Conservation (phyloP, 1,284 basidiomycete genomes). For the Anthracocystis walkeri region DNA sequence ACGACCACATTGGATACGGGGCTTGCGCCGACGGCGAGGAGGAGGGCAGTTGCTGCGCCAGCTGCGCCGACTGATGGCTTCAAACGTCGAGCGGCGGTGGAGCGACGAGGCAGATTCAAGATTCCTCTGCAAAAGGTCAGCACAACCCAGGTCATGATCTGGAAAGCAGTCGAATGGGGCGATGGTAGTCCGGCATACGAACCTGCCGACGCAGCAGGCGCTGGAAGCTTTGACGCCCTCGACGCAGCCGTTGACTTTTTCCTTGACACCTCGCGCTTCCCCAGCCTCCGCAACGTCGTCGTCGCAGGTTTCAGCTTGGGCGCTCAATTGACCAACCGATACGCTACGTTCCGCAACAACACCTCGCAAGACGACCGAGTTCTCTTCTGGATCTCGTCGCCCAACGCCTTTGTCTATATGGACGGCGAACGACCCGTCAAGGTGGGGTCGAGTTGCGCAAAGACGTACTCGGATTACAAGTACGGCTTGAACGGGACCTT, state of each 20-base stretch:
- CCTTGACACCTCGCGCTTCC: slow-evolving; percentile 50
- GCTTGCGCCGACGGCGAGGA: slow-evolving; percentile 3
- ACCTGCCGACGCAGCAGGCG: slow-evolving; percentile 34
- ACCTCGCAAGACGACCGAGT: slow-evolving; percentile 42
- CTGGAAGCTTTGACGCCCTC: slow-evolving; percentile 54
- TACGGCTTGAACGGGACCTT: slow-evolving; percentile 63
- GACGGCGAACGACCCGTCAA: slow-evolving; percentile 35
- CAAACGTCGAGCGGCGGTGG: background rate
- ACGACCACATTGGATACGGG: slow-evolving; percentile 24
- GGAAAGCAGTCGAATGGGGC: slow-evolving; percentile 56
- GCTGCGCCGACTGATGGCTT: background rate
- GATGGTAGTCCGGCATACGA: slow-evolving; percentile 48
- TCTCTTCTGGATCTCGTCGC: slow-evolving; percentile 60
- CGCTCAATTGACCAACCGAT: slow-evolving; percentile 59
- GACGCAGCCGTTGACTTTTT: slow-evolving; percentile 57
- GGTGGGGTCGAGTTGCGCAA: slow-evolving; percentile 26
- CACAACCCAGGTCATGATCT: slow-evolving; percentile 49
- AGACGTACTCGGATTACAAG: slow-evolving; percentile 61
- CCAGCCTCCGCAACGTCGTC: slow-evolving; percentile 60
- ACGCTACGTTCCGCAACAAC: slow-evolving; percentile 51
- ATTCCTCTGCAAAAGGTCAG: slow-evolving; percentile 27
- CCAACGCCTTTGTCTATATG: slow-evolving; percentile 63
- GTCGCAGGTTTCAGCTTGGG: slow-evolving; percentile 63
- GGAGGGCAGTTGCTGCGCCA: background rate
- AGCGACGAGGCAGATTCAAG: slow-evolving; percentile 1